Base-by-base conservation (phyloP, 1,284 basidiomycete genomes). In the Microbotryum intermedium region DNA sequence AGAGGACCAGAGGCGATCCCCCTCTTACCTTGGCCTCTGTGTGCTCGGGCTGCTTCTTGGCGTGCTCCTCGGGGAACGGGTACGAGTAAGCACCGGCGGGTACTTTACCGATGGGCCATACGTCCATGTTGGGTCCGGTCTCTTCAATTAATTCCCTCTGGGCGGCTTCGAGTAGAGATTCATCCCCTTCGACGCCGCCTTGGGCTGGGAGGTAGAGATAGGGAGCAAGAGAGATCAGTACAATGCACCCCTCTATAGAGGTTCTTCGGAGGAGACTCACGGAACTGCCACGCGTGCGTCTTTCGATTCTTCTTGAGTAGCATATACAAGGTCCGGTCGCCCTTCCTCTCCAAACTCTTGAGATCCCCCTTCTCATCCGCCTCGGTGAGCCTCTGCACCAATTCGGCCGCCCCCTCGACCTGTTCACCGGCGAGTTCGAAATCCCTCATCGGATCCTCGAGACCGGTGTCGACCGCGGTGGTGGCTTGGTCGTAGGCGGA, bases 301-400 rank as follows among this genome's bases (percentile, higher is more conserved):
- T 74, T 65, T 21, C 79, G 75, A 60, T 79, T 77, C 55, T 78
- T 79, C 67, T 83, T 81, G 20, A 95, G 77, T 54, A 97, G 72
- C 23, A 93, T 80, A 74, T 91, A 97, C 18, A 97, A 75, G 71
- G 94, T 94, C 53, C 90, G 81, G 68, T 89, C 85, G 4, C 87
- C 85, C 60, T 80, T 81, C 61, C 92, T 79, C 75, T 97, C 87
- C 69, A 97, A 76, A 71, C 85, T 88, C 73, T 82, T 83, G 51
- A 84, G 76, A 67, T 90, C 84, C 7, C 77, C 78, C 39, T 73
- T 79, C 45, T 72, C 72, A 74, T 91, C 88, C 8, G 85, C 82
- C 59, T 82, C 75, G 67, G 84, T 83, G 34, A 77, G 64, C 55
- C 66, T 59, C 45, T 67, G 55, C 26, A 69, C 62, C 10, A 69